Base-by-base conservation (phyloP, 306 rosid genomes). In the Geum urbanum region DNA sequence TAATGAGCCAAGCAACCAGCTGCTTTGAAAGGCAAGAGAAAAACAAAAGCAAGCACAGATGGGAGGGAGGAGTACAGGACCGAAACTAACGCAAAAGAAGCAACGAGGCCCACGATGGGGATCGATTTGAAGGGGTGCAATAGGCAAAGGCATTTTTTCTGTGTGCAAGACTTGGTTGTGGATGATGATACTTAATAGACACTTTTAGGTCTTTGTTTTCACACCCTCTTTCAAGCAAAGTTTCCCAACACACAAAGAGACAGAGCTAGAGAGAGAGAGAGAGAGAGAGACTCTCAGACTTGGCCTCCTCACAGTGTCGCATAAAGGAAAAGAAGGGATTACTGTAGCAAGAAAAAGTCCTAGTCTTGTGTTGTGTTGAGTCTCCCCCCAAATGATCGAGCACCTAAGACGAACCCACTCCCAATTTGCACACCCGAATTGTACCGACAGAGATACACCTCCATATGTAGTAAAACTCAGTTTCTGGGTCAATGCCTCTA, bases 181-280 rank as follows among this genome's bases (percentile, higher is more conserved):
- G 37, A 32, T 32, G 37, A 32, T 32, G 37, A 47, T 59, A 45
- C 68, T 2, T 7, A 73, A 9, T 18, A 27, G 78, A 66, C 73
- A 32, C 37, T 63, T 86, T 80, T 67, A 59, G 87, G 83, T 88
- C 77, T 40, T 66, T 69, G 79, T 43, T 41, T 88, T 84, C 84
- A 80, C 79, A 74, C 84, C 84, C 80, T 74, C 86, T 59, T 76
- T 80, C 67, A 72, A 78, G 83, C 80, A 82, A 82, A 82, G 79
- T 39, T 69, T 64, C 27, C 63, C 40, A 5, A 11, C 8, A 24
- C 14, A 54, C 20, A 50, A 5, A 16, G 5, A 53, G 12, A 54
- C 5, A 53, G 57, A 52, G 24, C 8, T 22, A 66, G 45, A 16
- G 4, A 16, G 14, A 54, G 35, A 54, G 32, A 54, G 58, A 53